These are phyloP conservation scores for Sonneratia caseolaris DNA, from an alignment of 345 rosid species.

Conservation along the genomic window DNA sequence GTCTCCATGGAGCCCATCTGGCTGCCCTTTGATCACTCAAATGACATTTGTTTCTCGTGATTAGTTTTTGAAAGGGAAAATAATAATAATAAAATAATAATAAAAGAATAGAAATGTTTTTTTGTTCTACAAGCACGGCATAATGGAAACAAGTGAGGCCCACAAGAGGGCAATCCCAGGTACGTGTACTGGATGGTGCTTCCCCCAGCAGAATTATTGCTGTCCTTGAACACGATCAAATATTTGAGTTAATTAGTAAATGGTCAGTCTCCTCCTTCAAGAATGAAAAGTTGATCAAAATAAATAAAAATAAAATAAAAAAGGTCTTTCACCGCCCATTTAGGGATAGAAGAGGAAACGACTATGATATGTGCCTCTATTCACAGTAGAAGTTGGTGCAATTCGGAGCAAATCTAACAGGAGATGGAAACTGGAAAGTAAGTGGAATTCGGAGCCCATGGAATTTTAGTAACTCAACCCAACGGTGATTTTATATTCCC, in stretches of 20 bases:
- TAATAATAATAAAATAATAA: too few relatives aligned
- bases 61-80: background rate
- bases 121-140: conserved; percentile 14
- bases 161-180: conserved; percentile 7
- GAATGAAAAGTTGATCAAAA: conserved; percentile 4
- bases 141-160: conserved; percentile 18
- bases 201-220: conserved; percentile 11
- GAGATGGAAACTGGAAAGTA: background rate
- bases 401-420: background rate
- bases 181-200: conserved; percentile 9
- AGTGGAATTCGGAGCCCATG: background rate
- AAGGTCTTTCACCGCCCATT: conserved; percentile 16
- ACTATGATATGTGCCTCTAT: conserved; percentile 2
- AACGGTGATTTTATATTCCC: too few relatives aligned
- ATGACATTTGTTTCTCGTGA: conserved; percentile 8
- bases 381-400: conserved; percentile 9
- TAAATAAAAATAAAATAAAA: too few relatives aligned
- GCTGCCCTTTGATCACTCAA: conserved; percentile 6
- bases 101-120: background rate
- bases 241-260: conserved; percentile 3
- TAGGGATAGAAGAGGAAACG: background rate
- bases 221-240: conserved; percentile 1
- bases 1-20: conserved; percentile 6
- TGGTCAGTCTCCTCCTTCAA: conserved; percentile 17
- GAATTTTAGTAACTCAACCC: background rate